Base-by-base conservation (phyloP, 495 filamentous ascomycete species). In the Recurvomyces mirabilis region DNA sequence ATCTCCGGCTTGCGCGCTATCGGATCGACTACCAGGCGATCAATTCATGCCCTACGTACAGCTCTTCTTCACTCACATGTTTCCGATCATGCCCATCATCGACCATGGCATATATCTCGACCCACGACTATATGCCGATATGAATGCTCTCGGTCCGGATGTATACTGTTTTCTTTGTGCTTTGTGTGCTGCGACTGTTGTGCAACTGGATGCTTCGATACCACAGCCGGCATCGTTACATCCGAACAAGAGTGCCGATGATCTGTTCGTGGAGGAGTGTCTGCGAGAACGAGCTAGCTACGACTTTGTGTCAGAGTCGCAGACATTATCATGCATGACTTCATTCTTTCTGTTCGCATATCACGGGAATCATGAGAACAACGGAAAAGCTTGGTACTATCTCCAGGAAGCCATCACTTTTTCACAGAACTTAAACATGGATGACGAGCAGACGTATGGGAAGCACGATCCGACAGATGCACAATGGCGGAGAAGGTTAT, bases 341-440 rank as follows among this genome's bases (percentile, higher is more conserved):
- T 58, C 55, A 1, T 58, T 58, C 44, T 55, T 58, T 42, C 41
- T 58, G 5, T 58, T 58, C 38, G 48, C 47, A 1, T 58, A 58
- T 29, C 50, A 52, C 32, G 55, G 55, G n/a, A 58, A 58, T 29
- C 43, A 52, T 28, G 55, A 58, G 38, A 48, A 44, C 24, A 41
- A 48, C 24, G 40, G 17, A 17, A 58, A 52, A 31, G 55, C 55
- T 4, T 58, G 55, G 55, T 43, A 52, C 41, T 58, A 55, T 21
- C 41, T 58, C 12, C 55, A 58, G 31, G 55, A 58, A 29, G 36
- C 38, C 26, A 46, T 58, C 29, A 51, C 55, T 2, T 55, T 49
- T 37, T 34, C 48, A 11, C 30, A 58, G 37, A 47, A 35, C 20
- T 33, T 58, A 14, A 41, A 55, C 21, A 42, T 58, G 33, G 55